Evolutionary conservation across 202 grass and related monocot species (phyloP), one percentile per base, ranked within the genome.

Genomic region (Sporobolus alterniflorus): DNA sequence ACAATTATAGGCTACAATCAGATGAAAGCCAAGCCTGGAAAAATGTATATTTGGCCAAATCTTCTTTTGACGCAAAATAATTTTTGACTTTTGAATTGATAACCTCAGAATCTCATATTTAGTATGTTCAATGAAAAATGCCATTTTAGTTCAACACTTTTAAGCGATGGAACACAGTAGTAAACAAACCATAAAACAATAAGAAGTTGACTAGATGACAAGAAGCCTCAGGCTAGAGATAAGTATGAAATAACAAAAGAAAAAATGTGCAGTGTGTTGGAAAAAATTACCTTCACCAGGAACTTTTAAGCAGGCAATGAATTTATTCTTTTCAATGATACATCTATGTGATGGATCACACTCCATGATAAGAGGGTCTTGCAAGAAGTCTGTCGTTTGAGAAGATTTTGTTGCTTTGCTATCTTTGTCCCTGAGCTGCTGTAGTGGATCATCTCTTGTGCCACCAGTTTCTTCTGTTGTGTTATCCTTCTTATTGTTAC

Each of bases 291-390:
- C 96, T 88, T 90, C 83, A 81, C 96, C 96, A 16, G 93, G 75
- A 73, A 98, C 93, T 92, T 94, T 94, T 68, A 96, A 90, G 74
- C 96, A 98, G 70, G 89, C 93, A 30, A 93, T 85, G 74, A 98
- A 96, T 49, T 82, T 92, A 42, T 85, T 82, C 9, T 89, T 90
- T 86, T 76, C 82, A 76, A 92, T 89, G 14, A 91, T 52, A 59
- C 93, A 96, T 83, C 87, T 93, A 80, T 93, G 90, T 17, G 85
- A 95, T 42, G 82, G 77, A 83, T 98, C 96, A 61, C 93, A 98
- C 48, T 77, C 91, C 80, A 79, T 74, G 39, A 91, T 73, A 68
- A 82, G 75, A 67, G 80, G 82, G 70, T 91, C 83, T 48, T 87
- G 39, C 73, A 54, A 41, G 39, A 80, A 81, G n/a, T 50, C n/a